Evolutionary conservation across 805 yeast genomes (phyloP).

Genomic region (Kazachstania viticola): DNA sequence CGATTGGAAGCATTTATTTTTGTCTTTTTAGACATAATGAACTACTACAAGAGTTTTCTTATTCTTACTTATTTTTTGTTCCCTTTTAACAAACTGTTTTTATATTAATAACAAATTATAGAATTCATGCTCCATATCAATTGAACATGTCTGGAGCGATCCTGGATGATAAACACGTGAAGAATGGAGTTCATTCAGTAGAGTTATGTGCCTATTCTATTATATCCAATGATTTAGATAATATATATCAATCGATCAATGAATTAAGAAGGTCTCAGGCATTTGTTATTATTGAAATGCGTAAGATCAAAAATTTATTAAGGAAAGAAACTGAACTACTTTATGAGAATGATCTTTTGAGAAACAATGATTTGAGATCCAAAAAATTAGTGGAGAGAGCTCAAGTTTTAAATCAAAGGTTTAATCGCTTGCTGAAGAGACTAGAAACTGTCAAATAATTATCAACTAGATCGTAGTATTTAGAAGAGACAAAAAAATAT

Average conservation of each 20-base stretch:
- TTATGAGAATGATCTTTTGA: slow-evolving; percentile 10
- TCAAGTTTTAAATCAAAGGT: neutral
- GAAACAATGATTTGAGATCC: slow-evolving; percentile 1
- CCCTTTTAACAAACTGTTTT: too few relatives aligned
- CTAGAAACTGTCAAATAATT: neutral
- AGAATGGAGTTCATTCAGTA: slow-evolving; percentile 19
- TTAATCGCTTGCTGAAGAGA: neutral
- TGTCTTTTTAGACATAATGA: too few relatives aligned
- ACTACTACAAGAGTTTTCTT: slow-evolving; percentile 1
- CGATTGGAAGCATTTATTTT: slow-evolving; percentile 45
- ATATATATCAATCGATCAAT: slow-evolving; percentile 21
- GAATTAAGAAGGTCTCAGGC: slow-evolving; percentile 26
- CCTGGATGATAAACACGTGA: too few relatives aligned
- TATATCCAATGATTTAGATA: slow-evolving; percentile 22
- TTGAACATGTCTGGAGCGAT: too few relatives aligned
- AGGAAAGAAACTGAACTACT: slow-evolving; percentile 13
- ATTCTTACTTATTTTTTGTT: too few relatives aligned
- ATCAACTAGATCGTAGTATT: neutral
- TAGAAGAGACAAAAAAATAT: neutral
- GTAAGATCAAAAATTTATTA: slow-evolving; percentile 14
- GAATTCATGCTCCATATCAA: too few relatives aligned
- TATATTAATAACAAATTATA: too few relatives aligned
- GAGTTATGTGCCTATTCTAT: slow-evolving; percentile 23
- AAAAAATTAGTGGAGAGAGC: too few relatives aligned
- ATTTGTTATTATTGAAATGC: slow-evolving; percentile 15